Base-by-base conservation (phyloP, 2,329 filamentous ascomycete species). In the Colletotrichum sp. region DNA sequence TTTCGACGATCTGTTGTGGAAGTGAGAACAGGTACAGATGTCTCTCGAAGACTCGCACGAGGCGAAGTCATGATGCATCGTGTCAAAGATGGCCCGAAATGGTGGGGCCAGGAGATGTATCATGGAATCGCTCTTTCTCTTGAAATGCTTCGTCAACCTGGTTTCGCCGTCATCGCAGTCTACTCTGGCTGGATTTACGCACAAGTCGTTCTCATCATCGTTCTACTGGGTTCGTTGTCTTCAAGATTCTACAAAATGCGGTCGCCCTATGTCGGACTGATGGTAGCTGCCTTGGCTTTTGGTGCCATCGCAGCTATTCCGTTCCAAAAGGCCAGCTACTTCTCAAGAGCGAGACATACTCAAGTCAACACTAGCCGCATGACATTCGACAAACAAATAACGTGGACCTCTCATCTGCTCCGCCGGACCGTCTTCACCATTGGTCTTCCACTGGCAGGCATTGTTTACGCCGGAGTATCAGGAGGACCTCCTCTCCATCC, bases 171-270 rank as follows among this genome's bases (percentile, higher is more conserved):
- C 34, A 87, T 96, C 80, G 90, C 93, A 2, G 76, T 94, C n/a
- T 96, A 96, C 82, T 87, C 93, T 16, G 93, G 90, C 8, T 96
- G 94, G 94, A 94, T 95, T 62, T 95, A 96, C 82, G 93, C 93
- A 4, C 93, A 96, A 80, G 89, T 95, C 3, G 93, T 95, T 7
- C 86, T 96, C 71, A 88, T 95, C 74, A 94, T 96, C 76, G 87
- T 95, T 73, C 89, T 95, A 75, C 88, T 96, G 7, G 94, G 94
- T 18, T 93, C 94, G 7, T 85, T 96, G n/a, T 88, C 92, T 13
- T 96, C 94, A 5, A 90, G 89, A 66, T 88, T 92, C 74, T 96
- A 96, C 85, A 88, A 83, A 44, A 91, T 93, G 81, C 88, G 87
- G 63, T 91, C 94, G 18, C 89, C 92, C 13, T 88, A 89, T 64